Evolutionary conservation across 2,329 filamentous ascomycete genomes (phyloP).

Genomic region (Dothiorella sarmentorum): DNA sequence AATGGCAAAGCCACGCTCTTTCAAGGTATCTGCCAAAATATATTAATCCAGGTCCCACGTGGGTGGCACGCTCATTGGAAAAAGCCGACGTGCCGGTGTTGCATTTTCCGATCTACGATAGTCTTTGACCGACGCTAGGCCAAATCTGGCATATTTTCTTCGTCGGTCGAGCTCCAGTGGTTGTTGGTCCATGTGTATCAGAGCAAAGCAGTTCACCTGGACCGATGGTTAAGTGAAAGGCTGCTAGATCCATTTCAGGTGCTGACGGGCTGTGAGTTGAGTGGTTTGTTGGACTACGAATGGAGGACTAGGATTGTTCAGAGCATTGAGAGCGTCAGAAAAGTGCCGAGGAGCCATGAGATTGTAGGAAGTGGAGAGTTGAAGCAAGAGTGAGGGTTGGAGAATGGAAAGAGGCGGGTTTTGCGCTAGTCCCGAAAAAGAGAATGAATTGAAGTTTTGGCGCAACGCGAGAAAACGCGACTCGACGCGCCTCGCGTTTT

Average conservation of each 20-base stretch:
- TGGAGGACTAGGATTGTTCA: slow-evolving; percentile 46
- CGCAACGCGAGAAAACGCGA: neutral
- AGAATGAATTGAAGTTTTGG: neutral
- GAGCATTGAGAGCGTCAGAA: too few species aligned
- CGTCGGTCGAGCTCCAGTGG: slow-evolving; percentile 51
- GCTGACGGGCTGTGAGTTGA: slow-evolving; percentile 50
- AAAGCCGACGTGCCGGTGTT: neutral
- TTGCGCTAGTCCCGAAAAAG: neutral
- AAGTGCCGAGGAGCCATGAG: too few species aligned
- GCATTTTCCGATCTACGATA: neutral
- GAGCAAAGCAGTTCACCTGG: too few species aligned
- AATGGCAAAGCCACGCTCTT: neutral
- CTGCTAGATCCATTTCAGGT: slow-evolving; percentile 53
- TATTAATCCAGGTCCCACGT: neutral
- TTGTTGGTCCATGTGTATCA: too few species aligned
- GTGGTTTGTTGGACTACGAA: slow-evolving; percentile 56
- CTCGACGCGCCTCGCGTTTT: slow-evolving; percentile 3
- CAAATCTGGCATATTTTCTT: slow-evolving; percentile 25
- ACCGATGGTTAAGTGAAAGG: too few species aligned
- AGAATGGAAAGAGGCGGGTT: too few species aligned
- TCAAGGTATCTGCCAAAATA: neutral
- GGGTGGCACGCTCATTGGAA: neutral
- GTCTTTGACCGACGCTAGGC: neutral
- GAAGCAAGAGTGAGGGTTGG: too few species aligned
- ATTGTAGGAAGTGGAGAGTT: too few species aligned